phyloP scores from a whole-genome alignment of 202 grass and related monocot species.

The Brachypodium distachyon region DNA sequence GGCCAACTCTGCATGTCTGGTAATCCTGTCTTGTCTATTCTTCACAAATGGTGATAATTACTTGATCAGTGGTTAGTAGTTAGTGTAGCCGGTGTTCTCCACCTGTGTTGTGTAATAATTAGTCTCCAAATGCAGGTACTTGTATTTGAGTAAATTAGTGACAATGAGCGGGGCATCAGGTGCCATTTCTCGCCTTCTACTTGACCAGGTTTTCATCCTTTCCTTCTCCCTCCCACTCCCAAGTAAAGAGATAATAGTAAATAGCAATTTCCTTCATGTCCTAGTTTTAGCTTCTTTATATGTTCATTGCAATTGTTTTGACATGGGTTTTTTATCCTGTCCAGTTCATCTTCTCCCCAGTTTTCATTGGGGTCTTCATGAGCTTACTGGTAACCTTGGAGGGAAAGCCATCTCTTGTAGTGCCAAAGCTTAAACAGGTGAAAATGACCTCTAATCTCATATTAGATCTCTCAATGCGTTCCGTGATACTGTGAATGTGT shows the following conservation, averaged over 20 bases:
- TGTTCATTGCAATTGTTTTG: neutral
- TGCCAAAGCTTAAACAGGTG: slow-evolving; percentile 91
- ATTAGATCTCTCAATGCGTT: neutral
- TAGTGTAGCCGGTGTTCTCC: neutral
- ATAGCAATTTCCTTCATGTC: neutral
- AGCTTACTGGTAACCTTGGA: slow-evolving; percentile 67
- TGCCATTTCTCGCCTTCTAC: slow-evolving; percentile 59
- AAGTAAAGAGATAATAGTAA: neutral
- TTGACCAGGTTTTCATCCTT: slow-evolving; percentile 64
- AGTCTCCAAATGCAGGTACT: slow-evolving; percentile 50
- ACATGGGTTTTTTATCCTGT: slow-evolving; percentile 21
- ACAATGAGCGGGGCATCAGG: slow-evolving; percentile 46
- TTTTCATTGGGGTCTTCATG: slow-evolving; percentile 86
- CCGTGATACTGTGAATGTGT: neutral
- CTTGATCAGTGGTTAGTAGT: neutral
- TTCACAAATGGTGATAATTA: neutral
- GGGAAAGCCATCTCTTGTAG: slow-evolving; percentile 67
- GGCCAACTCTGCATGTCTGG: slow-evolving; percentile 75
- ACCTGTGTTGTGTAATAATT: neutral
- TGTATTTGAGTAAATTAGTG: slow-evolving; percentile 91
- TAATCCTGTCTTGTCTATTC: slow-evolving; percentile 32
- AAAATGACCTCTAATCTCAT: slow-evolving; percentile 5
- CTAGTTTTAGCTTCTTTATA: neutral
- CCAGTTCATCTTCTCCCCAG: slow-evolving; percentile 74
- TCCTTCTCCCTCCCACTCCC: neutral